Conservation (phyloP, 352 stramenopile species). For the Phytophthora capsici region DNA sequence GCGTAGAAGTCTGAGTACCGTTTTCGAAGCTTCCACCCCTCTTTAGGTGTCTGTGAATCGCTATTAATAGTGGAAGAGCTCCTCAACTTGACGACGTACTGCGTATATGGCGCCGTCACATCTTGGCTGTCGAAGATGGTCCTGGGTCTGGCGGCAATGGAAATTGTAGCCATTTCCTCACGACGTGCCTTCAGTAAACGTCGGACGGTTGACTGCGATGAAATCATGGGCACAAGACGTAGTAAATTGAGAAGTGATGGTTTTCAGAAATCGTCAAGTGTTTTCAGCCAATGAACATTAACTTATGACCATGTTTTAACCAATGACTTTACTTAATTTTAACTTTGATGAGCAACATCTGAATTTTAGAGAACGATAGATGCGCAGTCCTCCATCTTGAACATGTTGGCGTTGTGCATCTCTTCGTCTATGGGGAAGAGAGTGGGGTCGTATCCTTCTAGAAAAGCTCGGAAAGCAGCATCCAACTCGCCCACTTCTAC, state of each 20-base stretch:
- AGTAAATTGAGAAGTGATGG: slow-evolving; percentile 12
- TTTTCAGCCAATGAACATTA: slow-evolving; percentile 10
- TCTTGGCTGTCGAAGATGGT: slow-evolving; percentile 35
- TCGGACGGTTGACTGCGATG: slow-evolving; percentile 8
- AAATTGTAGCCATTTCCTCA: slow-evolving; percentile 21
- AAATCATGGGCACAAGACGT: slow-evolving; percentile 4
- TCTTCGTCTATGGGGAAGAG: slow-evolving; percentile 27
- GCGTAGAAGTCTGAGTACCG: slow-evolving; percentile 35
- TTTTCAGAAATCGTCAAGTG: no score
- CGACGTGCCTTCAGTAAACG: slow-evolving; percentile 31
- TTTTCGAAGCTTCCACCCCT: slow-evolving; percentile 36
- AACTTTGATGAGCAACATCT: slow-evolving; percentile 15
- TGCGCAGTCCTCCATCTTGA: slow-evolving; percentile 9
- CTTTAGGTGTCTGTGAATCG: slow-evolving; percentile 1
- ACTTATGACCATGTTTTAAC: neutral
- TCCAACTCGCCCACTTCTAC: slow-evolving; percentile 28
- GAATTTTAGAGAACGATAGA: slow-evolving; percentile 31
- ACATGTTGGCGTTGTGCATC: neutral
- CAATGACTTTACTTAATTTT: slow-evolving; percentile 24
- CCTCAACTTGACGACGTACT: slow-evolving; percentile 36
- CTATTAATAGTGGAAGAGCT: slow-evolving; percentile 9
- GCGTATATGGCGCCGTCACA: slow-evolving; percentile 32
- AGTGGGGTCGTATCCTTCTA: slow-evolving; percentile 33
- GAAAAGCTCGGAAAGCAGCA: slow-evolving; percentile 27
- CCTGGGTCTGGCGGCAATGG: slow-evolving; percentile 22